Evolutionary conservation across 2,329 filamentous ascomycete species (phyloP), one percentile per base, ranked within the genome.

Genomic region (Ophiostoma piceae): DNA sequence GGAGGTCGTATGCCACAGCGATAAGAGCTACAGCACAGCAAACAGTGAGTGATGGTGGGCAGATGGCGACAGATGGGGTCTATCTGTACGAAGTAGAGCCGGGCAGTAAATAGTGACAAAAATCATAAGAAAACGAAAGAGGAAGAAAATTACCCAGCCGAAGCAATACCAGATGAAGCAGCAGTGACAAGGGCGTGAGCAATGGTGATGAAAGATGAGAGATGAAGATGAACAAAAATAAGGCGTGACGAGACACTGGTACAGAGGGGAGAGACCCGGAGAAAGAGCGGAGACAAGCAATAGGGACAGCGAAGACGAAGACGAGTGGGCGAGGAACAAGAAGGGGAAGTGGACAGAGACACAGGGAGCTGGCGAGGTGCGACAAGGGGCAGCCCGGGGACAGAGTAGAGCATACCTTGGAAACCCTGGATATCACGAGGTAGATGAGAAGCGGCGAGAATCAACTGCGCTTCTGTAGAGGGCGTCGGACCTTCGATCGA

Each of bases 301-400:
- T 64, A 37, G 60, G 29, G 60, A 64, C 29, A 64, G 51, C n/a
- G 51, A 57, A 64, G 60, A 64, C 60, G 29, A 62, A 62, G 43
- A 47, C 43, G 43, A 47, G 43, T n/a, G 43, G 19, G 16, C 43
- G 43, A 62, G 57, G 22, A 60, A 9, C 26, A 29, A 60, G 26
- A 29, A 60, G 26, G 54, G 22, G n/a, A 60, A 29, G 26, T 29
- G 26, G n/a, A 26, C 12, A 16, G 51, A 29, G 47, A 35, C 26
- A 7, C 5, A n/a, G 60, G 60, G 8, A n/a, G 60, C 19, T 64
- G 32, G 22, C 11, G 14, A n/a, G 60, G 32, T 64, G 62, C 32
- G 62, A 65, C 32, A 65, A 41, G 62, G 32, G 35, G 32, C 32
- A 64, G 62, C 14, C 35, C 6, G 4, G 7, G 29, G 32, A 37